These are phyloP conservation scores for Aegle marmelos DNA, from an alignment of 345 rosid species.

Conservation along the genomic window DNA sequence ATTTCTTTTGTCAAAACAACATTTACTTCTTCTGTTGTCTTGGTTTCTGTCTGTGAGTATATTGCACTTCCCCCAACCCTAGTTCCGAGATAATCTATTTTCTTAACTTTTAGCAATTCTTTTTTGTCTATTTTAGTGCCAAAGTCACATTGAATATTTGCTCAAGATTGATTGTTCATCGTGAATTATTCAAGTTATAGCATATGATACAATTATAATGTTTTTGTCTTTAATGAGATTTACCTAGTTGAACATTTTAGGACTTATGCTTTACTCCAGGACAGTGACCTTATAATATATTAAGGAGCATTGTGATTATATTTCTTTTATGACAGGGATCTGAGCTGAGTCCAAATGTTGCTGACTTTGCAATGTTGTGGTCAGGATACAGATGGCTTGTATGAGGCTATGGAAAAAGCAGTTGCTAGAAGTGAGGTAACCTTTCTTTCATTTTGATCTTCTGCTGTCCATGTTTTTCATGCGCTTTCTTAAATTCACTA, in stretches of 20 bases:
- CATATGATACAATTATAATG: neutral
- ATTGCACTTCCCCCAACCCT: neutral
- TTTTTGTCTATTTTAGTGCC: neutral
- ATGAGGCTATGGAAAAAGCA: conserved; percentile 57
- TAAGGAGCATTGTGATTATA: conserved; percentile 55
- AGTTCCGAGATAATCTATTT: neutral
- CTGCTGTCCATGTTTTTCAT: neutral
- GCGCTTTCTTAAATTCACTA: neutral
- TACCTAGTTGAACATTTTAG: conserved; percentile 1
- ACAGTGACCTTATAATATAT: conserved; percentile 34
- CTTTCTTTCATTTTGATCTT: neutral
- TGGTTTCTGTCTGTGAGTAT: neutral
- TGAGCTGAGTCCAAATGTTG: conserved; percentile 59
- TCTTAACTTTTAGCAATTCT: neutral
- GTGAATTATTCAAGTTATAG: neutral
- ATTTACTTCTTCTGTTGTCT: neutral
- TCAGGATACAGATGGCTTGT: conserved; percentile 69
- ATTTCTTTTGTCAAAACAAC: neutral
- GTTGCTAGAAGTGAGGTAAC: conserved; percentile 62
- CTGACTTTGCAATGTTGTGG: conserved; percentile 79
- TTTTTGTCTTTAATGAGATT: neutral
- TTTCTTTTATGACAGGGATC: conserved; percentile 60
- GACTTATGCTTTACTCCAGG: conserved; percentile 20
- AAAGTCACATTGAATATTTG: neutral
- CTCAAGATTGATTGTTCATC: neutral